Evolutionary conservation across 352 stramenopile species (phyloP).

Genomic region (Albugo candida): DNA sequence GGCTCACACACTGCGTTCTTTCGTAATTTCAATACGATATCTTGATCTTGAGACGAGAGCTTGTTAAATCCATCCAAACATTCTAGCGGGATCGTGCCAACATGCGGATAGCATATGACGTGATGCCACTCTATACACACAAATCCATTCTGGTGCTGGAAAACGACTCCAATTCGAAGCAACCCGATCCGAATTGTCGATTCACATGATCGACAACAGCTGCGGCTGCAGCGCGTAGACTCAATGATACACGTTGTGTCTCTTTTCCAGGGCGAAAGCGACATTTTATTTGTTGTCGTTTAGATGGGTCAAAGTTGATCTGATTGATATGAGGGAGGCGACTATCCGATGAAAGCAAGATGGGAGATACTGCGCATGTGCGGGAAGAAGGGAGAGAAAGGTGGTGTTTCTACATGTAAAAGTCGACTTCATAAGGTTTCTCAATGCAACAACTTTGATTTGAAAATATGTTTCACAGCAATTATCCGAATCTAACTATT

Average conservation of each 20-base stretch:
- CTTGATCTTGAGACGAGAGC: conserved; percentile 6
- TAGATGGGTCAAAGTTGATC: not conserved
- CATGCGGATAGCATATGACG: conserved; percentile 51
- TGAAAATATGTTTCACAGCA: not conserved
- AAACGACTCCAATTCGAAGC: conserved; percentile 57
- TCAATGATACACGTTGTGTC: conserved; percentile 69
- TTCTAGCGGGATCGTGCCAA: conserved; percentile 29
- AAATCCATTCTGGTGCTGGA: conserved; percentile 64
- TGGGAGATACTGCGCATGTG: too few species aligned
- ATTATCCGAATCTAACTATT: not conserved
- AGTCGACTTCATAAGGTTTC: too few species aligned
- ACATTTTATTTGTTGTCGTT: not conserved
- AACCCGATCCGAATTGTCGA: conserved; percentile 36
- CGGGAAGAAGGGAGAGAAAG: too few species aligned
- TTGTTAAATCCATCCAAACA: conserved; percentile 55
- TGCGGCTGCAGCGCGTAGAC: conserved; percentile 35
- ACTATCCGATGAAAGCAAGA: not conserved
- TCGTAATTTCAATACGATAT: too few species aligned
- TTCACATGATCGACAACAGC: conserved; percentile 60
- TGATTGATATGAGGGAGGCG: not conserved
- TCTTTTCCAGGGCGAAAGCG: conserved; percentile 25
- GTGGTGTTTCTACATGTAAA: too few species aligned
- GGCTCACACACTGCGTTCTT: too few species aligned
- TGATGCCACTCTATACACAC: conserved; percentile 76
- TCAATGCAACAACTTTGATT: not conserved